Base-by-base conservation (phyloP, 495 filamentous ascomycete species). In the Xylaria grammica region DNA sequence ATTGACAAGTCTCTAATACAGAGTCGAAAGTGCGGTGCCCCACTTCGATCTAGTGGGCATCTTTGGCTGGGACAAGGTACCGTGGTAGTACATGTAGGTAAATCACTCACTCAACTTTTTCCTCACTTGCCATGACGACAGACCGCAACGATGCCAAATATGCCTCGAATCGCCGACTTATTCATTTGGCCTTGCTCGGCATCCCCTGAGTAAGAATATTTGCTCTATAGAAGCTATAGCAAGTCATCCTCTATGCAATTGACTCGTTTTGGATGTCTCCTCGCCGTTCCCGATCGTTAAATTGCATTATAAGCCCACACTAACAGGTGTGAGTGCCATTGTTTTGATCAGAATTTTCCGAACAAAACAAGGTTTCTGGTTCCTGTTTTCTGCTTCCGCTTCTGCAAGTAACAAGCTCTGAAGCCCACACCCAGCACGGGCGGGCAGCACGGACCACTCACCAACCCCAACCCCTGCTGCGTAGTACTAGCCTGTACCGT, bases 91-190 rank as follows among this genome's bases (percentile, higher is more conserved):
- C 51, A 50, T 63, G 60, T 46, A 59, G 48, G 63, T 65, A 65
- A 65, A 65, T 65, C 63, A 65, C 63, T 65, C 63, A 65, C 53
- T 44, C 63, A 54, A 67, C 34, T 57, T 53, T 60, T 53, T 54
- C n/a, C 20, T 55, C 56, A 62, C 36, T 53, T 60, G 44, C 54
- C 63, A 65, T 65, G 63, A 65, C 63, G 63, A 60, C 55, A 65
- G 55, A 57, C 44, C 65, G 60, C 66, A 48, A 30, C 45, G 62
- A 51, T 63, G 48, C 27, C 46, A 67, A 46, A 69, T 62, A 63
- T 55, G 44, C 49, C 56, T 69, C 56, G 40, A 51, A 40, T 24
- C 22, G 42, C 57, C 54, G 27, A 54, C 45, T 50, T 45, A 30
- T n/a, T 22, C 26, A 22, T 55, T 32, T 46, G 3, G 20, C 40